Evolutionary conservation across 495 filamentous ascomycete species (phyloP).

Genomic region (Tetracladium setigerum): DNA sequence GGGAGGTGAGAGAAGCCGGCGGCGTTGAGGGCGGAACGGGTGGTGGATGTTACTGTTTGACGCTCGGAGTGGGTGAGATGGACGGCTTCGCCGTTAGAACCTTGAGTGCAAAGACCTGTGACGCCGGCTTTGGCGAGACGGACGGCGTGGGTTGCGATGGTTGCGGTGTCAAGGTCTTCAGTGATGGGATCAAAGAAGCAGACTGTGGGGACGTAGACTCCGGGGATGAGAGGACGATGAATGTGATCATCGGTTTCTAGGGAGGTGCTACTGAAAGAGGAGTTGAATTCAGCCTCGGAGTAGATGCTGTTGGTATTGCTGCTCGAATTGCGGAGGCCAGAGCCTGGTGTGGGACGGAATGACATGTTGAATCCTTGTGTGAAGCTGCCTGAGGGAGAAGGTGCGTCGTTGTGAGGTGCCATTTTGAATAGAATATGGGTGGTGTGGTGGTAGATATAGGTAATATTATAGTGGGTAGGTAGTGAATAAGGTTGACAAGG

Average conservation of each 20-base stretch:
- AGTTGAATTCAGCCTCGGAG: slow-evolving; percentile 30
- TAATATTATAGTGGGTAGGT: background rate
- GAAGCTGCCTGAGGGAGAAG: slow-evolving; percentile 38
- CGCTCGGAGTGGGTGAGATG: slow-evolving; percentile 69
- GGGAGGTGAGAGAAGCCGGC: slow-evolving; percentile 61
- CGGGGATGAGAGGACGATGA: slow-evolving; percentile 58
- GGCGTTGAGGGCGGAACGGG: slow-evolving; percentile 61
- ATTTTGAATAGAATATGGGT: slow-evolving; percentile 19
- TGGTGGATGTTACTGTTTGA: slow-evolving; percentile 60
- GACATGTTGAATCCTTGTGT: slow-evolving; percentile 36
- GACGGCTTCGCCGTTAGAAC: slow-evolving; percentile 85
- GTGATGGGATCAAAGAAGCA: slow-evolving; percentile 77
- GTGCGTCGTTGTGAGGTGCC: slow-evolving; percentile 44
- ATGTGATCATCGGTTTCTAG: slow-evolving; percentile 30
- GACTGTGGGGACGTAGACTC: slow-evolving; percentile 81
- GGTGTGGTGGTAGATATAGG: background rate
- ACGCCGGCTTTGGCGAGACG: slow-evolving; percentile 78
- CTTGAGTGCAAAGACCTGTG: slow-evolving; percentile 75
- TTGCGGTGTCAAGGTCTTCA: slow-evolving; percentile 64
- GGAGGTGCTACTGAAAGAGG: slow-evolving; percentile 28
- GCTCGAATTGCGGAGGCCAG: slow-evolving; percentile 23
- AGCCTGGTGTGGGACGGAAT: slow-evolving; percentile 24
- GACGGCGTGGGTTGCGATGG: slow-evolving; percentile 67
- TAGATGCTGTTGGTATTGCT: slow-evolving; percentile 27
- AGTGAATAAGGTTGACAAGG: background rate